Evolutionary conservation across 2,329 filamentous ascomycete species (phyloP).

Genomic region (Ilyonectria mors-panacis): DNA sequence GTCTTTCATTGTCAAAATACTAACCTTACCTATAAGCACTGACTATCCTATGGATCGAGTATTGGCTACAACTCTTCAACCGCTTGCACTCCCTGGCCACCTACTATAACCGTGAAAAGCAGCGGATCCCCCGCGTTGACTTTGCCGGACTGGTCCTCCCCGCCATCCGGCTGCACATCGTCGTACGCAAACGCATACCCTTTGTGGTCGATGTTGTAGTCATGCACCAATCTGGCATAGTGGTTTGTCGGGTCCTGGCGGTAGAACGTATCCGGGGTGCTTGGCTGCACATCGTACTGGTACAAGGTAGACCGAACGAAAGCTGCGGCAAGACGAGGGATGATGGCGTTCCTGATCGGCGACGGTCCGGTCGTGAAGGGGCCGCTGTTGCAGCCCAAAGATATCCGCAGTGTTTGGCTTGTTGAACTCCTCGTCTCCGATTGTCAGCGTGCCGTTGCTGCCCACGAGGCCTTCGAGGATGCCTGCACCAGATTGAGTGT

Average conservation of each 20-base stretch:
- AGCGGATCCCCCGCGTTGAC: neutral
- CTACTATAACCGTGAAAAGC: neutral
- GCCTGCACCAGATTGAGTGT: conserved; percentile 59
- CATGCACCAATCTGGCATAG: conserved; percentile 73
- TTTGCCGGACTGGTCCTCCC: conserved; percentile 51
- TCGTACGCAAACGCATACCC: conserved; percentile 80
- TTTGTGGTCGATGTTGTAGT: conserved; percentile 69
- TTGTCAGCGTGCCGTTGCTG: conserved; percentile 54
- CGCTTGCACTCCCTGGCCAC: neutral
- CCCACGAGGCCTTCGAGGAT: conserved; percentile 59
- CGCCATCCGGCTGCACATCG: conserved; percentile 73
- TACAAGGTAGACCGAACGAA: conserved; percentile 63
- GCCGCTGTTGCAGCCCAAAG: conserved; percentile 66
- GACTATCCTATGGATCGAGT: no score
- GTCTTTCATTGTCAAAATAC: neutral
- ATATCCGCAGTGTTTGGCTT: conserved; percentile 63
- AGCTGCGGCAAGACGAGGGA: conserved; percentile 65
- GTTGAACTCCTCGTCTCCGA: conserved; percentile 58
- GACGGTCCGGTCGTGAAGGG: conserved; percentile 56
- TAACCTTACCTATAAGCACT: neutral
- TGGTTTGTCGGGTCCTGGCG: conserved; percentile 62
- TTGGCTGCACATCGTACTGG: conserved; percentile 63
- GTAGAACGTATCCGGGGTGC: conserved; percentile 59
- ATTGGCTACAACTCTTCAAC: neutral
- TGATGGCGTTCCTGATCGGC: conserved; percentile 57